Evolutionary conservation across 2,329 filamentous ascomycete species (phyloP).

Genomic region (Fusarium chuoi): DNA sequence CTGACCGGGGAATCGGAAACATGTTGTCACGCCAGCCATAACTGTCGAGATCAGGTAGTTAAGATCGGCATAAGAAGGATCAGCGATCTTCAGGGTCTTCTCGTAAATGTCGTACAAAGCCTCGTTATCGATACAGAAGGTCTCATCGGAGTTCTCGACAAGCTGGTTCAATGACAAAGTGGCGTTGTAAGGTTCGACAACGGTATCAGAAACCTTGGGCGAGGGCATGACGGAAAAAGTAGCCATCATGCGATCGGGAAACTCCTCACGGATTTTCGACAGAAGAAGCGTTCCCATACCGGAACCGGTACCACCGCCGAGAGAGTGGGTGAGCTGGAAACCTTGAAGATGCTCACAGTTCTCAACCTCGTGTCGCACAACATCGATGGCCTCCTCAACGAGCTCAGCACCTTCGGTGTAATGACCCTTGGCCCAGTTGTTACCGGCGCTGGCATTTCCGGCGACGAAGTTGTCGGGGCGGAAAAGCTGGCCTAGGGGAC

Average conservation of each 20-base stretch:
- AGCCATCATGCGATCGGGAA: slow-evolving; percentile 99
- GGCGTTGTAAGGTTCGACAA: slow-evolving; percentile 99
- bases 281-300: slow-evolving; percentile 99
- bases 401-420: slow-evolving; percentile 99
- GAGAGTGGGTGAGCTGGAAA: slow-evolving; percentile 99
- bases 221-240: slow-evolving; percentile 99
- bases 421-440: slow-evolving; percentile 99
- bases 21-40: slow-evolving; percentile 99
- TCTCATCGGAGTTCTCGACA: slow-evolving; percentile 99
- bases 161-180: slow-evolving; percentile 99
- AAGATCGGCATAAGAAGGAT: slow-evolving; percentile 97
- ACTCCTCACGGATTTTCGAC: slow-evolving; percentile 99
- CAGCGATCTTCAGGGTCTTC: slow-evolving; percentile 97
- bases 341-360: slow-evolving; percentile 99
- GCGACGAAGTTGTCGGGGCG: slow-evolving; percentile 99
- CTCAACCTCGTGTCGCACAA: slow-evolving; percentile 98
- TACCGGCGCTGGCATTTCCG: slow-evolving; percentile 98
- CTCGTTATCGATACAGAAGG: slow-evolving; percentile 99
- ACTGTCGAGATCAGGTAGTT: slow-evolving; percentile 99
- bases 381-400: slow-evolving; percentile 96
- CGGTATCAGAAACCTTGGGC: slow-evolving; percentile 99
- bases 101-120: slow-evolving; percentile 99
- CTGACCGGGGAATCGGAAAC: slow-evolving; percentile 98
- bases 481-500: slow-evolving; percentile 98
- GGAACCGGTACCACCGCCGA: slow-evolving; percentile 99